phyloP scores from a whole-genome alignment of 139 green algal genomes.

The Haematococcus sp. region DNA sequence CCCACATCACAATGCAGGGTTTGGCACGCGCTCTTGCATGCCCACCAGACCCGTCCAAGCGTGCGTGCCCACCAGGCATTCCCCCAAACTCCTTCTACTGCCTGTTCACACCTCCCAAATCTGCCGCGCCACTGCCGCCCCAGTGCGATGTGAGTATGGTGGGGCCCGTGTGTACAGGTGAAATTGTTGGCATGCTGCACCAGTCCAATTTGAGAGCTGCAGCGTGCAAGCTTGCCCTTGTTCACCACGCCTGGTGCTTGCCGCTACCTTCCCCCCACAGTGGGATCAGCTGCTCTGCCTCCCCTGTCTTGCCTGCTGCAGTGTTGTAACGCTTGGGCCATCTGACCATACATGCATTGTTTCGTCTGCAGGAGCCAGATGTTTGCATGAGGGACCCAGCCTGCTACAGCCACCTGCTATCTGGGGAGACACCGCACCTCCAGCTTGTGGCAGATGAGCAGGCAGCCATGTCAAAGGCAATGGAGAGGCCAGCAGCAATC shows the following conservation, averaged over 20 bases:
- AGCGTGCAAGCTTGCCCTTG: too few relatives aligned
- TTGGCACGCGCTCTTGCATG: slow-evolving; percentile 58
- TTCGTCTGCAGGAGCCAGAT: slow-evolving; percentile 13
- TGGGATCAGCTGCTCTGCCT: too few relatives aligned
- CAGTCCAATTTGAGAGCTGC: too few relatives aligned
- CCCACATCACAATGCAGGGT: too few relatives aligned
- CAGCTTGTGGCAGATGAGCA: slow-evolving; percentile 19
- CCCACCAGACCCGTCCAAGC: slow-evolving; percentile 38
- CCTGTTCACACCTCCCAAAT: slow-evolving; percentile 40
- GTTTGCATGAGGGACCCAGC: slow-evolving; percentile 40
- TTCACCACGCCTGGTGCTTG: too few relatives aligned
- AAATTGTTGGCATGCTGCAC: too few relatives aligned
- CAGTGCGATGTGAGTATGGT: slow-evolving; percentile 23
- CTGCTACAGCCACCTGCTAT: slow-evolving; percentile 52
- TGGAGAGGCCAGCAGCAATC: slow-evolving; percentile 21
- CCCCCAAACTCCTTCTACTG: slow-evolving; percentile 51
- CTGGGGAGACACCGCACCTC: slow-evolving; percentile 31
- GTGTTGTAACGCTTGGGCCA: too few relatives aligned
- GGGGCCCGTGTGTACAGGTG: neutral
- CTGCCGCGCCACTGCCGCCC: neutral
- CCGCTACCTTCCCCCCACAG: too few relatives aligned
- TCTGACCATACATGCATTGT: neutral
- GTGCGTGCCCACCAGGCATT: slow-evolving; percentile 24
- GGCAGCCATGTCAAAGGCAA: neutral
- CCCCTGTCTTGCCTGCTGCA: too few relatives aligned